Conservation (phyloP, 1,284 basidiomycete genomes). For the Ustilago trichophora region DNA sequence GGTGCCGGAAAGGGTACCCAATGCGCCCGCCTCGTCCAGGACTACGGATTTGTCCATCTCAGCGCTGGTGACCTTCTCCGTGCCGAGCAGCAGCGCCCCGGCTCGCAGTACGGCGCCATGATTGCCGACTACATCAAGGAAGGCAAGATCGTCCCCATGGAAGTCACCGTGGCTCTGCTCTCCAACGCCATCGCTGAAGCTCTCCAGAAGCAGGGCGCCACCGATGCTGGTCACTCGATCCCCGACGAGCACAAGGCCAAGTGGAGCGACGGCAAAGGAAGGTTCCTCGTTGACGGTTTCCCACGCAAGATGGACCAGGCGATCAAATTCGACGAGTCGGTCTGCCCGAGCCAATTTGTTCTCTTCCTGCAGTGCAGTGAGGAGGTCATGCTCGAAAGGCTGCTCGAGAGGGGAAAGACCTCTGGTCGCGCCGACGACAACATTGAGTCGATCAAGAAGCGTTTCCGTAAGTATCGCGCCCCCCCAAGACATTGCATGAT, state of each 20-base stretch:
- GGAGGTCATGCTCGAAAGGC: conserved; percentile 83
- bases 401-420: conserved; percentile 90
- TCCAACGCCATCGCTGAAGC: conserved; percentile 87
- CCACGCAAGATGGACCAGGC: conserved; percentile 99
- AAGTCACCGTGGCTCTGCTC: conserved; percentile 93
- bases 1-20: conserved; percentile 99
- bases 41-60: conserved; percentile 91
- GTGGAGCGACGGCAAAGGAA: conserved; percentile 79
- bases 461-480: conserved; percentile 76
- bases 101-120: conserved; percentile 84
- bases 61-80: conserved; percentile 97
- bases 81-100: conserved; percentile 87
- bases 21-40: conserved; percentile 84
- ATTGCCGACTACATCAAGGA: conserved; percentile 90
- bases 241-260: conserved; percentile 65
- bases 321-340: conserved; percentile 86
- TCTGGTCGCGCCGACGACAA: conserved; percentile 97
- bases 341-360: conserved; percentile 78
- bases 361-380: conserved; percentile 91
- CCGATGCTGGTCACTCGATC: conserved; percentile 25
- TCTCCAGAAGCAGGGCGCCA: conserved; percentile 66
- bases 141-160: conserved; percentile 94
- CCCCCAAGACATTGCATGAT: not conserved
- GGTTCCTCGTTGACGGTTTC: conserved; percentile 97
- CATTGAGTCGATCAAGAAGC: conserved; percentile 91